These are phyloP conservation scores for Harringtonia aguacate DNA, from an alignment of 2,329 filamentous ascomycete species.

Conservation along the genomic window DNA sequence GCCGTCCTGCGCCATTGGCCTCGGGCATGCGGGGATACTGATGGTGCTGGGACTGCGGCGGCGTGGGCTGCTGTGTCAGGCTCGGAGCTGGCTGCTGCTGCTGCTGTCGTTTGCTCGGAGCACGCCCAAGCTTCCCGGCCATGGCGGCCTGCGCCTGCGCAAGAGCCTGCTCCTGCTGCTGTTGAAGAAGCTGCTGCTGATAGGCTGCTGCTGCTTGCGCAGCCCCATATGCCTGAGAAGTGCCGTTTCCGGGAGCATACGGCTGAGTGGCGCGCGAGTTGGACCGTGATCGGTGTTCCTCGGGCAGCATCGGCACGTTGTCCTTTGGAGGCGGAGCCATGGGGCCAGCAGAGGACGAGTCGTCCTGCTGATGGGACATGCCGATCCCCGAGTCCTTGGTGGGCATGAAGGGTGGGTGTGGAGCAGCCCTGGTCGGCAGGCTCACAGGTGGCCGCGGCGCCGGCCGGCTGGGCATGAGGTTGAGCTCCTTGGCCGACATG, in stretches of 20 bases:
- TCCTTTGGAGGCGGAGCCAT: conserved; percentile 38
- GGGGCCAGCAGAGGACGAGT: conserved; percentile 33
- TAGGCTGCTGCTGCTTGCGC: conserved; percentile 32
- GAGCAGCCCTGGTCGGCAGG: conserved; percentile 44
- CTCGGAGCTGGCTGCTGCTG: conserved; percentile 21
- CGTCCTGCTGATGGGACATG: conserved; percentile 48
- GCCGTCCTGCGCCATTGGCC: conserved; percentile 24
- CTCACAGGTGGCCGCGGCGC: conserved; percentile 76
- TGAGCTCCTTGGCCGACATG: conserved; percentile 40
- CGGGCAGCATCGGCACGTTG: conserved; percentile 47
- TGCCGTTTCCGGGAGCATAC: conserved; percentile 25
- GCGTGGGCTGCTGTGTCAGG: conserved; percentile 32
- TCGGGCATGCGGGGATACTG: conserved; percentile 24
- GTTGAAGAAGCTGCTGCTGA: conserved; percentile 57
- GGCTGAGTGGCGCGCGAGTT: conserved; percentile 53
- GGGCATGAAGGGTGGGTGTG: conserved; percentile 42
- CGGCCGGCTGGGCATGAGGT: conserved; percentile 68
- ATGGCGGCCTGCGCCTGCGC: conserved; percentile 69
- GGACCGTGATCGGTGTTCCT: conserved; percentile 58
- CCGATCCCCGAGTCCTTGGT: conserved; percentile 53
- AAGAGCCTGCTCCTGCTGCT: conserved; percentile 81
- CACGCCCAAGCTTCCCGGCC: conserved; percentile 58
- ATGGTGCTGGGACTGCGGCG: conserved; percentile 42
- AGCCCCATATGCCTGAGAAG: conserved; percentile 15
- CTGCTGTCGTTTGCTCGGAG: conserved; percentile 58